Evolutionary conservation across 2,329 filamentous ascomycete genomes (phyloP), one percentile per base, ranked within the genome.

Genomic region (Geosmithia putterillii): DNA sequence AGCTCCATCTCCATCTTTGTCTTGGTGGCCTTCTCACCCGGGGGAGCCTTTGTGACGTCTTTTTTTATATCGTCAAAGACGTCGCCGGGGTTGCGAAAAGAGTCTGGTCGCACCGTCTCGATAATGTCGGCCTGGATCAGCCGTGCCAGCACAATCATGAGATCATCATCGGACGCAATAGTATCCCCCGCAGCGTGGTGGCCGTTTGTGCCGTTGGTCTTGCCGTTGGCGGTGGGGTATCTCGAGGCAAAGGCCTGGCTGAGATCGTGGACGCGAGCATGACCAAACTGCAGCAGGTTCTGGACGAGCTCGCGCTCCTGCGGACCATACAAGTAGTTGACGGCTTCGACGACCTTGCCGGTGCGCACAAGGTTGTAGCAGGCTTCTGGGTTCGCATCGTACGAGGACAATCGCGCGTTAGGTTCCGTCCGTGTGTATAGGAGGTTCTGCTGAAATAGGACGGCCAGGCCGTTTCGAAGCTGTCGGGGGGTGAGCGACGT

Each of bases 401-500:
- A 98, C 57, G 78, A 79, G 20, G 84, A 83, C 41, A 71, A 60
- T 39, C 73, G 73, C 38, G 76, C 73, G 44, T 81, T 75, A 44
- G 70, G 58, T 46, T 80, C 73, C 50, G 79, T 76, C 50, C 89
- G 83, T 7, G 41, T 42, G 59, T 80, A 86, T 48, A 94, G 70
- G 41, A 96, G 76, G 56, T 89, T 87, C 58, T 95, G 85, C 58
- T 96, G 90, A 37, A 94, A 76, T 49, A 96, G 79, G 25, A 92
- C 82, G 43, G 80, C 81, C 42, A 98, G 73, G 18, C 84, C 88
- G 63, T 89, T 80, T 54, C 82, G 84, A 50, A 95, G 68, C 57
- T 94, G 82, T 43, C 79, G 77, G n/a, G 75, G 71, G 44, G 75
- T 77, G 42, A 95, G 74, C 41, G 79, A 76, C 18, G 86, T 88